phyloP scores from a whole-genome alignment of 2,329 filamentous ascomycete genomes.

The Fusarium pseudoanthophilum region DNA sequence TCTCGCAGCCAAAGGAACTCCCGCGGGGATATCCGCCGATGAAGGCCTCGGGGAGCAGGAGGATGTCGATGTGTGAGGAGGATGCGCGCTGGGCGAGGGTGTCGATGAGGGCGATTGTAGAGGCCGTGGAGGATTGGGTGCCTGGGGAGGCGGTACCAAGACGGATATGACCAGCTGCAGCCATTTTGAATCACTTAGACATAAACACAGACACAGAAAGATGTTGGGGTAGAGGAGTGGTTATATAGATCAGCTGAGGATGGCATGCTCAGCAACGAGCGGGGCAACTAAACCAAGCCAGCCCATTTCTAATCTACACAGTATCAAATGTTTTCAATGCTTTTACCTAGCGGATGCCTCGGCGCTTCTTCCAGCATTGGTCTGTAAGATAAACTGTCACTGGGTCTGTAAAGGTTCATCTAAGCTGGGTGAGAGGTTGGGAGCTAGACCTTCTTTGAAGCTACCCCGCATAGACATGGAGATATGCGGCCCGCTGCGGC shows the following conservation, averaged over 20 bases:
- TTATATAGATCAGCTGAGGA: constrained; percentile 13
- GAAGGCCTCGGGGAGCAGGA: constrained; percentile 93
- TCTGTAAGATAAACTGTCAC: not conserved
- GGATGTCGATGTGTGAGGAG: constrained; percentile 66
- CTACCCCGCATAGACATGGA: constrained; percentile 21
- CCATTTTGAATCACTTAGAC: constrained; percentile 10
- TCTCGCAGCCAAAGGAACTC: constrained; percentile 77
- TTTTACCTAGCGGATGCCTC: not conserved
- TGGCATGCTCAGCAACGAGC: constrained; percentile 25
- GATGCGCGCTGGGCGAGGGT: constrained; percentile 72
- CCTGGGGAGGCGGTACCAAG: constrained; percentile 67
- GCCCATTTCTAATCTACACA: not conserved
- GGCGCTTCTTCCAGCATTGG: constrained; percentile 1
- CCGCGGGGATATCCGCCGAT: constrained; percentile 91
- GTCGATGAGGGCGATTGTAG: constrained; percentile 75
- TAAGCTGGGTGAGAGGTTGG: constrained; percentile 2
- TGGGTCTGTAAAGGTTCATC: not conserved
- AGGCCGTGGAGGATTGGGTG: constrained; percentile 59
- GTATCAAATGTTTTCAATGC: not conserved
- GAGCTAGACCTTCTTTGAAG: constrained; percentile 16
- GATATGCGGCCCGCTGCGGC: constrained; percentile 11
- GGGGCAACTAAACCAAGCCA: constrained; percentile 18
- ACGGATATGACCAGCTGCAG: constrained; percentile 54
- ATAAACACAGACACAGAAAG: not conserved
- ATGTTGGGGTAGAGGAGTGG: not conserved